phyloP scores from a whole-genome alignment of 768 basidiomycete species.

The Gyrodon lividus region DNA sequence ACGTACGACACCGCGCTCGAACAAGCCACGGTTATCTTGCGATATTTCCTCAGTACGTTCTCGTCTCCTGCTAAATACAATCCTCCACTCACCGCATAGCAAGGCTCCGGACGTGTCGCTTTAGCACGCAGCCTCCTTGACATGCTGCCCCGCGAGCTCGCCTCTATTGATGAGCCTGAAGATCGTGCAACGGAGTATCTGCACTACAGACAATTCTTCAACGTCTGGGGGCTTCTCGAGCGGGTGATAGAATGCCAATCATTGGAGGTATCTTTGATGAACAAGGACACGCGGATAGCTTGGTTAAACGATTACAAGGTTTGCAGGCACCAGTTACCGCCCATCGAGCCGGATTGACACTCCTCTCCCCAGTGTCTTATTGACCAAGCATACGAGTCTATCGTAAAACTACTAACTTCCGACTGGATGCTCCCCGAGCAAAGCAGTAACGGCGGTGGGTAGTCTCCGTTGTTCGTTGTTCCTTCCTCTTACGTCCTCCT shows the following conservation, averaged over 20 bases:
- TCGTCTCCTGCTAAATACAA: not conserved
- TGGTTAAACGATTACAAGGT: conserved; percentile 73
- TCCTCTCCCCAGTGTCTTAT: conserved; percentile 47
- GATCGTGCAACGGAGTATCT: conserved; percentile 72
- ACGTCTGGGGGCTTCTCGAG: conserved; percentile 66
- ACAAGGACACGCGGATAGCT: conserved; percentile 51
- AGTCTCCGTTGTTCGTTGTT: not conserved
- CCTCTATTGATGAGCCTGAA: conserved; percentile 63
- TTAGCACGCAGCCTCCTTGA: conserved; percentile 60
- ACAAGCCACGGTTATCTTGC: conserved; percentile 83
- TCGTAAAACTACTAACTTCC: conserved; percentile 67
- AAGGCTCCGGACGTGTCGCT: conserved; percentile 73
- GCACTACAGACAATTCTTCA: conserved; percentile 79
- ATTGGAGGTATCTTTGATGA: conserved; percentile 55
- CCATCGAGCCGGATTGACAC: not conserved
- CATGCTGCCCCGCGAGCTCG: conserved; percentile 62
- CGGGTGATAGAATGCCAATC: conserved; percentile 61
- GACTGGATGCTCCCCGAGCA: conserved; percentile 72
- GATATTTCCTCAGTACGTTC: conserved; percentile 82
- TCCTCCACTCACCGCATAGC: not conserved
- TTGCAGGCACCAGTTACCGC: not conserved
- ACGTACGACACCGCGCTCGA: conserved; percentile 80
- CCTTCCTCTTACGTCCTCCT: conserved; percentile 2
- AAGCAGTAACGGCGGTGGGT: conserved; percentile 39
- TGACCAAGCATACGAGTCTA: conserved; percentile 61